phyloP scores from a whole-genome alignment of 2,329 filamentous ascomycete species.

The Pseudocercospora pini-densiflorae region DNA sequence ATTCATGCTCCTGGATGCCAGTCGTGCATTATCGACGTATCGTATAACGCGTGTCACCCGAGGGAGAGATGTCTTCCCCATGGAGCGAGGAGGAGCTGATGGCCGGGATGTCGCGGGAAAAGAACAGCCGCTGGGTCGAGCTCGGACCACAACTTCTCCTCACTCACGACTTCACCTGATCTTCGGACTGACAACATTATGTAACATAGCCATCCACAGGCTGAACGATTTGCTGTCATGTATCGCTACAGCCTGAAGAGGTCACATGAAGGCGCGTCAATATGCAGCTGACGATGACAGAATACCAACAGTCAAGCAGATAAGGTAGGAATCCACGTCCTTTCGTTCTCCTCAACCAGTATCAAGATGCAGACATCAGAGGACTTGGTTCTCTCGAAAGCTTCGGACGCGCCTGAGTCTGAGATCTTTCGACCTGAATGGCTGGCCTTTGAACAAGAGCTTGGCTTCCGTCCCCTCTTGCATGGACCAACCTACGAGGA shows the following conservation, averaged over 20 bases:
- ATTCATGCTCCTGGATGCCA: neutral
- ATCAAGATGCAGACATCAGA: neutral
- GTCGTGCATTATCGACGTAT: neutral
- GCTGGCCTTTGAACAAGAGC: slow-evolving; percentile 22
- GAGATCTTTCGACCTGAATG: slow-evolving; percentile 3
- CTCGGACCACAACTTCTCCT: slow-evolving; percentile 11
- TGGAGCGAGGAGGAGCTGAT: neutral
- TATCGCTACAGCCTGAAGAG: neutral
- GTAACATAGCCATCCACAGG: slow-evolving; percentile 9
- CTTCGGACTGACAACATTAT: slow-evolving; percentile 10
- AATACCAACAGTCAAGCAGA: neutral
- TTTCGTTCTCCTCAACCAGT: neutral
- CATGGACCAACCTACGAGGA: slow-evolving; percentile 24
- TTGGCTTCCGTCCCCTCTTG: slow-evolving; percentile 24
- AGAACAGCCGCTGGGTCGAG: neutral
- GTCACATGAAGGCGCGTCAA: neutral
- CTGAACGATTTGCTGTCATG: slow-evolving; percentile 9
- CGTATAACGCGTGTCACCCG: neutral
- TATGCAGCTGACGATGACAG: neutral
- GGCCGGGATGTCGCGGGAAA: neutral
- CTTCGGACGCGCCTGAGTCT: neutral
- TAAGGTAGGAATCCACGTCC: neutral
- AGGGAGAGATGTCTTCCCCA: neutral
- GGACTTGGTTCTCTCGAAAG: neutral
- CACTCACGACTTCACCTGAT: slow-evolving; percentile 15